Evolutionary conservation across 768 basidiomycete species (phyloP).

Genomic region (Suillus alpinus): DNA sequence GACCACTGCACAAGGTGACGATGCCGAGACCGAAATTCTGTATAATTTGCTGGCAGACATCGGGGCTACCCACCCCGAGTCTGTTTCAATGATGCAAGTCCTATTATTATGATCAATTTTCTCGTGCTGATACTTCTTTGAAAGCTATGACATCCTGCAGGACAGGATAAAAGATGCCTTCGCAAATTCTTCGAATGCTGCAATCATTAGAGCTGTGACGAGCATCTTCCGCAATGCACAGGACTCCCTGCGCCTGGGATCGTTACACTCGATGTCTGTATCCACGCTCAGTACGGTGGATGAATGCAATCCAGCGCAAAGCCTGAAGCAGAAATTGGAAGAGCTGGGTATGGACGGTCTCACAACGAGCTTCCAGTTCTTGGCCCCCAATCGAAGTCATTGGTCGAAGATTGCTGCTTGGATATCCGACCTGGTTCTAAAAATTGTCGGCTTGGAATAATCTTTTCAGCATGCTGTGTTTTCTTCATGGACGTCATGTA

Average conservation of each 20-base stretch:
- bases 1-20: constrained; percentile 71
- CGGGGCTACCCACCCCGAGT: constrained; percentile 64
- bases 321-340: constrained; percentile 56
- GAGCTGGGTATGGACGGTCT: constrained; percentile 74
- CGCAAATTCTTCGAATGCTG: constrained; percentile 66
- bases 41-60: constrained; percentile 76
- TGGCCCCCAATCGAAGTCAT: constrained; percentile 51
- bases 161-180: constrained; percentile 74
- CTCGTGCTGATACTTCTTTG: constrained; percentile 5
- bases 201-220: constrained; percentile 70
- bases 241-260: constrained; percentile 43
- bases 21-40: constrained; percentile 77
- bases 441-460: constrained; percentile 43
- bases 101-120: constrained; percentile 4
- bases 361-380: constrained; percentile 69
- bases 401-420: constrained; percentile 70
- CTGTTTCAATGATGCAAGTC: constrained; percentile 70
- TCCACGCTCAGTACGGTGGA: constrained; percentile 66
- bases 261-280: constrained; percentile 49
- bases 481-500: constrained; percentile 14
- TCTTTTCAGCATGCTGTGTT: constrained; percentile 2
- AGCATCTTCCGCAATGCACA: constrained; percentile 71
- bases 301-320: constrained; percentile 41
- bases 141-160: constrained; percentile 72
- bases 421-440: constrained; percentile 62